Percentiles rank a stretch among this genome's conserved stretches.
These are phyloP conservation scores for Acacia acuminata DNA, from an alignment of 306 rosid species.

Conservation along the genomic window DNA sequence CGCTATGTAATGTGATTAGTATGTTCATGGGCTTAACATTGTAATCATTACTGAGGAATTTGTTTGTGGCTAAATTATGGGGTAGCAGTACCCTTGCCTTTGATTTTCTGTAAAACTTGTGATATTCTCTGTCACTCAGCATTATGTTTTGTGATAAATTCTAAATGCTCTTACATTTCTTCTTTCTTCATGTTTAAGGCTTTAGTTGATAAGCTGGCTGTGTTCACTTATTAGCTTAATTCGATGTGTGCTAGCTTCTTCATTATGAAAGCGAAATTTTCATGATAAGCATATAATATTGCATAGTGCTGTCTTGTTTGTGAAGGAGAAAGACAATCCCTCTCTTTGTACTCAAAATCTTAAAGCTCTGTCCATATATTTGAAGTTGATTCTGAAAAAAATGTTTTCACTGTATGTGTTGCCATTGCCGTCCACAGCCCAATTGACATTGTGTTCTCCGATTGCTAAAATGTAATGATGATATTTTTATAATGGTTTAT, in stretches of 20 bases:
- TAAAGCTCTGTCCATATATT: not conserved
- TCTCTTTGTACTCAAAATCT: constrained; percentile 21
- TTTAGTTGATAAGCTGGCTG: constrained; percentile 4
- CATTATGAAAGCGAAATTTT: not conserved
- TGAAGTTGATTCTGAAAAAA: no score
- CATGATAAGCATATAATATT: not conserved
- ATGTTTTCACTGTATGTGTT: not conserved
- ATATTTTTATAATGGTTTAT: constrained; percentile 3
- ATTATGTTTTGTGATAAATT: not conserved
- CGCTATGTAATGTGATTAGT: not conserved
- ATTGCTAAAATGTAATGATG: constrained; percentile 7
- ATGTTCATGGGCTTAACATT: not conserved
- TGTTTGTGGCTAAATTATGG: not conserved
- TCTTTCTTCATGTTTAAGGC: constrained; percentile 21
- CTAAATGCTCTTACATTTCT: constrained; percentile 21
- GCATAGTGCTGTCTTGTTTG: constrained; percentile 19
- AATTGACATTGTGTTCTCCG: not conserved
- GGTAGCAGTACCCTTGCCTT: not conserved
- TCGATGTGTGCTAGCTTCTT: constrained; percentile 2
- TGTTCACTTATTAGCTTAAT: constrained; percentile 11
- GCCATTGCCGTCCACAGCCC: not conserved
- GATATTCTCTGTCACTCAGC: not conserved
- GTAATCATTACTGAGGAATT: not conserved
- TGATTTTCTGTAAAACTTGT: not conserved
- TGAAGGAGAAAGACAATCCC: not conserved